Evolutionary conservation across 257 asterid genomes (phyloP).

Genomic region (Ilex asprella): DNA sequence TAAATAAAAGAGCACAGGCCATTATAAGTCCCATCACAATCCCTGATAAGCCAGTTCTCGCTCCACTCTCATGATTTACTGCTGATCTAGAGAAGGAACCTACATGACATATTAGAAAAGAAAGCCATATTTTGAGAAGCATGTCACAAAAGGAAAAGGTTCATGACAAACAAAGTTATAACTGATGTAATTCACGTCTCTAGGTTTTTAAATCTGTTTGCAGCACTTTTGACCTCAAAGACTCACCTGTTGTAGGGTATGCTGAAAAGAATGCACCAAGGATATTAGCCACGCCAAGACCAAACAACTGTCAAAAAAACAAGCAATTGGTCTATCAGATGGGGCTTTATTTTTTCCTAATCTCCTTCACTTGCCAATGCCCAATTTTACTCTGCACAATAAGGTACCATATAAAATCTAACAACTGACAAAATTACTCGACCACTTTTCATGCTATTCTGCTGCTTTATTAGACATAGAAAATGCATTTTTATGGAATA

Average conservation of each 20-base stretch:
- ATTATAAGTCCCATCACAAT: slow-evolving; percentile 86
- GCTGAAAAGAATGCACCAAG: slow-evolving; percentile 87
- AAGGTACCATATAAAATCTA: too few relatives aligned
- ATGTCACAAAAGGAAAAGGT: slow-evolving; percentile 6
- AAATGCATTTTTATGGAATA: too few relatives aligned
- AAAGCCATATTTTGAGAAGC: slow-evolving; percentile 26
- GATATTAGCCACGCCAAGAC: slow-evolving; percentile 97
- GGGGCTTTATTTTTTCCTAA: too few relatives aligned
- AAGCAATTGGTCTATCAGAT: slow-evolving; percentile 14
- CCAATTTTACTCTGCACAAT: too few relatives aligned
- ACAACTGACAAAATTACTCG: too few relatives aligned
- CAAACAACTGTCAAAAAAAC: slow-evolving; percentile 67
- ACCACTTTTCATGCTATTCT: too few relatives aligned
- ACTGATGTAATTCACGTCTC: slow-evolving; percentile 10
- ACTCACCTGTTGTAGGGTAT: slow-evolving; percentile 93
- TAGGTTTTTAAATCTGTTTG: slow-evolving; percentile 12
- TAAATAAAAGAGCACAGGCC: slow-evolving; percentile 89
- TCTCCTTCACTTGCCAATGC: too few relatives aligned
- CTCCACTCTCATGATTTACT: slow-evolving; percentile 98
- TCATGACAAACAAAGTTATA: slow-evolving; percentile 8
- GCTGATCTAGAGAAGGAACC: slow-evolving; percentile 99
- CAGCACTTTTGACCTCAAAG: slow-evolving; percentile 15
- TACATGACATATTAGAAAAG: slow-evolving; percentile 24
- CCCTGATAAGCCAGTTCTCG: slow-evolving; percentile 96
- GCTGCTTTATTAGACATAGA: too few relatives aligned